These are phyloP conservation scores for Colletotrichum phormii DNA, from an alignment of 2,329 filamentous ascomycete genomes.

Conservation along the genomic window DNA sequence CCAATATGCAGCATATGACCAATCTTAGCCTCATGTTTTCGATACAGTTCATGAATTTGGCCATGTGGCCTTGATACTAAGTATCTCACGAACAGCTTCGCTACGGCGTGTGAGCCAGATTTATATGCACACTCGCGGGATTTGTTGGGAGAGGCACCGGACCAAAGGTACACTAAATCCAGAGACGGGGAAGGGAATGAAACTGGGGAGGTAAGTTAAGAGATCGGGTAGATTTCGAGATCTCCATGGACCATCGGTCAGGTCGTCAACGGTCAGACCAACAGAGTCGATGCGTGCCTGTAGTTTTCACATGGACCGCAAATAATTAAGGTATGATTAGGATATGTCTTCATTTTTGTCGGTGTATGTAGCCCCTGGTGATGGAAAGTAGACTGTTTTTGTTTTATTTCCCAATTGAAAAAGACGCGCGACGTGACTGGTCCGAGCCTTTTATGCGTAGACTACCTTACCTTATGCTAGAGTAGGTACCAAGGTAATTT, in stretches of 20 bases:
- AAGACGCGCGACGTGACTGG: constrained; percentile 34
- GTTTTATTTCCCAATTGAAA: constrained; percentile 34
- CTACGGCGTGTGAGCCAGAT: too few species aligned
- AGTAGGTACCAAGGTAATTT: not conserved
- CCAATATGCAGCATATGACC: not conserved
- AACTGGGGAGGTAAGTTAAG: too few species aligned
- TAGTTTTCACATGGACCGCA: not conserved
- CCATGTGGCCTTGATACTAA: not conserved
- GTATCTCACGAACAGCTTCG: too few species aligned
- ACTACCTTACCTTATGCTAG: not conserved
- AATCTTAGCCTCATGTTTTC: not conserved
- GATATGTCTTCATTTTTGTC: not conserved
- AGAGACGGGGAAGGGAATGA: too few species aligned
- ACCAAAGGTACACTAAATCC: too few species aligned
- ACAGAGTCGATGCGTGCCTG: not conserved
- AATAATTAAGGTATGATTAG: too few species aligned
- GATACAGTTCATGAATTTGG: not conserved
- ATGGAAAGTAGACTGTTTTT: constrained; percentile 26
- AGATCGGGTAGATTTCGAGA: too few species aligned
- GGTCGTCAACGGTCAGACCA: too few species aligned
- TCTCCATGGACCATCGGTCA: too few species aligned
- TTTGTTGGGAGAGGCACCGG: too few species aligned
- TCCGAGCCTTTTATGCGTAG: not conserved
- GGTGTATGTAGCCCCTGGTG: constrained; percentile 26
- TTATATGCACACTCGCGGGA: too few species aligned